A percentile compares a stretch with the other conserved stretches of the same genome.
Conservation (phyloP, 805 yeast species). For the Scheffersomyces stipitis region DNA sequence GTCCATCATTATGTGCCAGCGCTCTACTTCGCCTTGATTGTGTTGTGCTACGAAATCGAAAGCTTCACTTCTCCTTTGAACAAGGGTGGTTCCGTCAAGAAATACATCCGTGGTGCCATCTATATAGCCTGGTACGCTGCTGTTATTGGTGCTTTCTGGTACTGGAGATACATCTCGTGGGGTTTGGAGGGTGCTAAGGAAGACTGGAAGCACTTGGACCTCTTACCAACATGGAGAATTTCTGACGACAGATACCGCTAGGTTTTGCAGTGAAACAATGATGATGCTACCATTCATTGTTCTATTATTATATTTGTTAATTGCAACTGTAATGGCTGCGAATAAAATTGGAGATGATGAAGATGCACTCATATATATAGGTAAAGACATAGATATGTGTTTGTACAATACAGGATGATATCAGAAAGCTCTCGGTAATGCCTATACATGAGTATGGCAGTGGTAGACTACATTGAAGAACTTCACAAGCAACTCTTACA, state of each 20-base stretch:
- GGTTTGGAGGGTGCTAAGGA: constrained; percentile 47
- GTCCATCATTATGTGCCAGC: constrained; percentile 98
- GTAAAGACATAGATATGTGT: too few relatives aligned
- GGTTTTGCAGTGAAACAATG: too few relatives aligned
- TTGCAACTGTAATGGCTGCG: too few relatives aligned
- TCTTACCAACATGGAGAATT: constrained; percentile 42
- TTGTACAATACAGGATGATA: too few relatives aligned
- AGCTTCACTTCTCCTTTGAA: constrained; percentile 31
- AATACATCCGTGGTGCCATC: constrained; percentile 17
- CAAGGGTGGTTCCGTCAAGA: constrained; percentile 11
- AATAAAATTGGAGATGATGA: too few relatives aligned
- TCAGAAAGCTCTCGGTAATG: too few relatives aligned
- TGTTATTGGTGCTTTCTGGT: constrained; percentile 42
- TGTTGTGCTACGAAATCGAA: constrained; percentile 63
- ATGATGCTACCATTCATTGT: too few relatives aligned
- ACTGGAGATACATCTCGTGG: constrained; percentile 40
- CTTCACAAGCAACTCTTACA: too few relatives aligned
- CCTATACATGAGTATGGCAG: too few relatives aligned
- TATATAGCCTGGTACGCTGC: constrained; percentile 22
- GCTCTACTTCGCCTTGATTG: constrained; percentile 87
- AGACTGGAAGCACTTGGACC: constrained; percentile 38
- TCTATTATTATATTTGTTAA: too few relatives aligned
- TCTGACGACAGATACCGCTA: constrained; percentile 35
- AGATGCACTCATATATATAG: too few relatives aligned
- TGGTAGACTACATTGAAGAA: too few relatives aligned